Percentiles rank a stretch among this genome's conserved stretches.
Conservation (phyloP, 192 early-diverging fungal genomes). For the Bifiguratus adelaidae region DNA sequence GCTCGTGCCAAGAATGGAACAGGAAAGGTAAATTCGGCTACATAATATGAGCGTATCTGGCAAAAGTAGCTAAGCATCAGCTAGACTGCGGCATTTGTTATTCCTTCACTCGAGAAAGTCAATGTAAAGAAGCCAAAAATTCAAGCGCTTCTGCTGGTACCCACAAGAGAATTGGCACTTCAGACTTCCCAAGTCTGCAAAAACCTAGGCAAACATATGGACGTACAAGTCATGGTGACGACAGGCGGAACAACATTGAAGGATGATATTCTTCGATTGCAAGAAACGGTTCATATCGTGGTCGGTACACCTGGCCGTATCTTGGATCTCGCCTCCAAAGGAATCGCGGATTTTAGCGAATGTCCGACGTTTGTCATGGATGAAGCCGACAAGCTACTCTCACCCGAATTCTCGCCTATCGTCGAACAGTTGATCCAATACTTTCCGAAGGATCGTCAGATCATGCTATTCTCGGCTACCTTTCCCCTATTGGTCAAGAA, state of each 20-base stretch:
- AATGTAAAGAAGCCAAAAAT: slow-evolving; percentile 77
- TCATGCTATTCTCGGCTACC: slow-evolving; percentile 94
- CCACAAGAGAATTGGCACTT: slow-evolving; percentile 94
- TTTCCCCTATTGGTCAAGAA: slow-evolving; percentile 97
- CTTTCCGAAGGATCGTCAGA: slow-evolving; percentile 84
- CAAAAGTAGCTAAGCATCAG: not conserved
- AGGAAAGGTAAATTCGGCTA: slow-evolving; percentile 48
- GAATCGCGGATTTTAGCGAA: slow-evolving; percentile 83
- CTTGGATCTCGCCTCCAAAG: slow-evolving; percentile 92
- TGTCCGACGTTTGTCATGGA: slow-evolving; percentile 96
- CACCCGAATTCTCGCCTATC: slow-evolving; percentile 97
- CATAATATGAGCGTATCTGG: not conserved
- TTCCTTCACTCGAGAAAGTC: slow-evolving; percentile 91
- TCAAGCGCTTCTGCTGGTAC: slow-evolving; percentile 90
- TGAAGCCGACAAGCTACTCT: slow-evolving; percentile 97
- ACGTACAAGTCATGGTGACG: slow-evolving; percentile 96
- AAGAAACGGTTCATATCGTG: slow-evolving; percentile 89
- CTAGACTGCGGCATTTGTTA: slow-evolving; percentile 89
- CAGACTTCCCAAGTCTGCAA: slow-evolving; percentile 99
- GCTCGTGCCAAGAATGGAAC: slow-evolving; percentile 96
- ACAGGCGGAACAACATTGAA: slow-evolving; percentile 97
- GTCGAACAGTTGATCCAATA: slow-evolving; percentile 93
- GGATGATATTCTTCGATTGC: slow-evolving; percentile 95
- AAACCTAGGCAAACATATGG: slow-evolving; percentile 93
- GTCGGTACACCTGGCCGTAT: slow-evolving; percentile 97